phyloP scores from a whole-genome alignment of 2,329 filamentous ascomycete species.

The Calonectria fujianensis region DNA sequence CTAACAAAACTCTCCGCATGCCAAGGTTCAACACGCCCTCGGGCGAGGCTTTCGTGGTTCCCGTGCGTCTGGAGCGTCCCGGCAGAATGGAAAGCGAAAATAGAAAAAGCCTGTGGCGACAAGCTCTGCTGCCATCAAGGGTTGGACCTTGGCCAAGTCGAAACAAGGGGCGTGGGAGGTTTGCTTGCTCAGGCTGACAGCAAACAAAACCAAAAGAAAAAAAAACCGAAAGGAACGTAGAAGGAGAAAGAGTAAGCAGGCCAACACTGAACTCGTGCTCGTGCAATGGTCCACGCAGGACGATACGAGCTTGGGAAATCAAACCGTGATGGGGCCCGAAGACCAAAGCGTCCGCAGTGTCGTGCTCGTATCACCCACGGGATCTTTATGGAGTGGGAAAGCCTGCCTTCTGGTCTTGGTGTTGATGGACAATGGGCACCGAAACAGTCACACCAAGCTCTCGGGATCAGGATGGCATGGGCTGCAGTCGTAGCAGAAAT shows the following conservation, averaged over 20 bases:
- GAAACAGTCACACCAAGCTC: conserved; percentile 24
- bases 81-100: conserved; percentile 28
- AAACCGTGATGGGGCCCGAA: neutral
- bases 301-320: neutral
- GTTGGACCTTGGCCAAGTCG: conserved; percentile 8
- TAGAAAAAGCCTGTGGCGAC: conserved; percentile 16
- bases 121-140: conserved; percentile 1
- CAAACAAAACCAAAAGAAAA: neutral
- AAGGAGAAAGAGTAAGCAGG: neutral
- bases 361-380: neutral
- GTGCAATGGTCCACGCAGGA: neutral
- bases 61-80: conserved; percentile 33
- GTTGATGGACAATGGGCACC: neutral
- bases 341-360: neutral
- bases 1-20: neutral
- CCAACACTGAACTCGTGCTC: neutral
- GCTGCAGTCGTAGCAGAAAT: neutral
- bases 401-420: neutral
- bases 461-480: conserved; percentile 7
- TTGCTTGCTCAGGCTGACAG: neutral
- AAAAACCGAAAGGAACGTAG: neutral
- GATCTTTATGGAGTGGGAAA: neutral
- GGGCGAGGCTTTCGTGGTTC: conserved; percentile 20
- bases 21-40: conserved; percentile 28
- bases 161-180: conserved; percentile 1